These are phyloP conservation scores for Penicillium sp. DNA, from an alignment of 2,329 filamentous ascomycete genomes.

Conservation along the genomic window DNA sequence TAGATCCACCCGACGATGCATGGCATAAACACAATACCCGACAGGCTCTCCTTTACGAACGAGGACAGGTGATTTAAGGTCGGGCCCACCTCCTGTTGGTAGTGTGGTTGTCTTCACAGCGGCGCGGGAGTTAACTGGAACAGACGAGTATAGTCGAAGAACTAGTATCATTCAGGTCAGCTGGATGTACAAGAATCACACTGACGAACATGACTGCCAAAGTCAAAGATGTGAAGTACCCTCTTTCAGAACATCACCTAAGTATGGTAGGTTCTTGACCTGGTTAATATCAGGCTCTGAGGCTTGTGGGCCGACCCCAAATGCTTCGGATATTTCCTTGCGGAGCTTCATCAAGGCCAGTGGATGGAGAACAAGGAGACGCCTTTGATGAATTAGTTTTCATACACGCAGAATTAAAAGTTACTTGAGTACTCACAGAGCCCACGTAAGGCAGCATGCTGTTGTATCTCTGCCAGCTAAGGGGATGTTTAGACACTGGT, in stretches of 20 bases:
- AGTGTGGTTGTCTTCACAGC: slow-evolving; percentile 42
- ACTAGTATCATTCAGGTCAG: slow-evolving; percentile 15
- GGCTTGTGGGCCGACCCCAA: slow-evolving; percentile 13
- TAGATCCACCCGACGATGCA: slow-evolving; percentile 50
- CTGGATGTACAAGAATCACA: not conserved
- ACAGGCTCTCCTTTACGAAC: slow-evolving; percentile 33
- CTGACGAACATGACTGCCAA: not conserved
- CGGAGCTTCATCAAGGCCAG: slow-evolving; percentile 20
- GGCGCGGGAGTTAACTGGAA: slow-evolving; percentile 43
- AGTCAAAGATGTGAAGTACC: slow-evolving; percentile 20
- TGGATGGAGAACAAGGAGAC: slow-evolving; percentile 28
- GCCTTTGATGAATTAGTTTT: slow-evolving; percentile 11
- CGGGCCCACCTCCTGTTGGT: slow-evolving; percentile 60
- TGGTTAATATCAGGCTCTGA: slow-evolving; percentile 20
- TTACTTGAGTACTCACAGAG: slow-evolving; percentile 27
- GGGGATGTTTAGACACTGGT: slow-evolving; percentile 35
- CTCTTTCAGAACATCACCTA: slow-evolving; percentile 56
- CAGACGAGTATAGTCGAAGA: slow-evolving; percentile 43
- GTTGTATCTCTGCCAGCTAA: slow-evolving; percentile 38
- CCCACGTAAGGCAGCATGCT: slow-evolving; percentile 34
- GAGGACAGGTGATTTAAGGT: slow-evolving; percentile 41
- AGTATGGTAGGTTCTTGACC: slow-evolving; percentile 50
- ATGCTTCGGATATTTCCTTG: slow-evolving; percentile 21
- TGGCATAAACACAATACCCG: slow-evolving; percentile 30
- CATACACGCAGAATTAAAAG: not conserved